Evolutionary conservation across 805 yeast genomes (phyloP).

Genomic region (Deakozyma indianensis): DNA sequence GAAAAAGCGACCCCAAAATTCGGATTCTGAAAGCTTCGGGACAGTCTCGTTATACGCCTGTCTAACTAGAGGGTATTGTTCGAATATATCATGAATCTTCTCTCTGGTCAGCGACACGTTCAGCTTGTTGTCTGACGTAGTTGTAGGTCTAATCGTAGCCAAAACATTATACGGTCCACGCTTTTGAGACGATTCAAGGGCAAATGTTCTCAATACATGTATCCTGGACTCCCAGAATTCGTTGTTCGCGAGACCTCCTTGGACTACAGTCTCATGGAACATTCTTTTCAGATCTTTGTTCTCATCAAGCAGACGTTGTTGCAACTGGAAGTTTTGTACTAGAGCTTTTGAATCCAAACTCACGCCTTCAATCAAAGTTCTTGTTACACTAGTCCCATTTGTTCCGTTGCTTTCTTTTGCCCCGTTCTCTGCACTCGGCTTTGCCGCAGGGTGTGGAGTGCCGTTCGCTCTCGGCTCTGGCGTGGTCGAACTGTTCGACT

Average conservation of each 20-base stretch:
- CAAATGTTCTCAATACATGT: conserved; percentile 69
- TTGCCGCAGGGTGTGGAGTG: not conserved
- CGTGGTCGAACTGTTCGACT: not conserved
- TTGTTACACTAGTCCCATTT: not conserved
- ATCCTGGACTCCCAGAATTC: conserved; percentile 82
- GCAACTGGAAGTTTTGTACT: conserved; percentile 59
- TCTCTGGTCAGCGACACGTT: conserved; percentile 87
- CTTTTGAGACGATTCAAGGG: conserved; percentile 70
- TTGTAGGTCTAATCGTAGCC: conserved; percentile 87
- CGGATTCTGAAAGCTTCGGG: conserved; percentile 78
- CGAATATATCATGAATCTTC: conserved; percentile 76
- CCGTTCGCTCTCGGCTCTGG: not conserved
- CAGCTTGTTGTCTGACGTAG: conserved; percentile 83
- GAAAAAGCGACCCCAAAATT: conserved; percentile 93
- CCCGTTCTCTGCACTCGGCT: not conserved
- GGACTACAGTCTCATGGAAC: conserved; percentile 77
- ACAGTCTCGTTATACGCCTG: conserved; percentile 84
- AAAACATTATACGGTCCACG: conserved; percentile 89
- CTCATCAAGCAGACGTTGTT: conserved; percentile 59
- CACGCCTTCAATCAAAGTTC: not conserved
- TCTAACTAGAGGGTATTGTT: conserved; percentile 82
- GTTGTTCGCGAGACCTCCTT: conserved; percentile 50
- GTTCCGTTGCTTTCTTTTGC: not conserved
- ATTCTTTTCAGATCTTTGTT: conserved; percentile 56
- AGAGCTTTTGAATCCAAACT: conserved; percentile 39